Evolutionary conservation across 148 eudicot genomes (phyloP).

Genomic region (Dysphania ambrosioides): DNA sequence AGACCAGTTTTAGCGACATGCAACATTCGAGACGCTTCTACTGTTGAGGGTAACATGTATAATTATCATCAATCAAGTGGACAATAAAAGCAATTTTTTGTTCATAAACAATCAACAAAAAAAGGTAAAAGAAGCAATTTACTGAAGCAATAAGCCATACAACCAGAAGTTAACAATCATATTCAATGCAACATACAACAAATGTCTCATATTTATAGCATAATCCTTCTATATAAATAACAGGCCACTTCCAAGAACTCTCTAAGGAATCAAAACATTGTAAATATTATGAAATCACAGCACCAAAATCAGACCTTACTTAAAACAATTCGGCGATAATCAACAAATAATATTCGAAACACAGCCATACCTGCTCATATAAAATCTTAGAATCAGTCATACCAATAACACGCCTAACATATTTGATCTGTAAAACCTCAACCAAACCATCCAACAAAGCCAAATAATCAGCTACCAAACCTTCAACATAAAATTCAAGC

Average conservation of each 20-base stretch:
- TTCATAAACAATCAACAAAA: no score
- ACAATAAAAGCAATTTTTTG: no score
- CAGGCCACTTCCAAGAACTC: neutral
- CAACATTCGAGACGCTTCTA: neutral
- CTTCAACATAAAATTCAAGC: conserved; percentile 74
- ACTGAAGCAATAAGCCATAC: no score
- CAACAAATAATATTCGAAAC: neutral
- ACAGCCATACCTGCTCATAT: conserved; percentile 54
- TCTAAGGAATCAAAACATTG: neutral
- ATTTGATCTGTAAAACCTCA: conserved; percentile 43
- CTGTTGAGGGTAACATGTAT: neutral
- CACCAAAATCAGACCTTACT: neutral
- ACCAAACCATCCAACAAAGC: conserved; percentile 69
- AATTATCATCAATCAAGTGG: no score
- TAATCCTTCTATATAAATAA: neutral
- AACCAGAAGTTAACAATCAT: neutral
- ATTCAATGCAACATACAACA: neutral
- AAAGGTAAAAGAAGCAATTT: no score
- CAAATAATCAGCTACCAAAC: conserved; percentile 63
- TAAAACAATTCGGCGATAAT: neutral
- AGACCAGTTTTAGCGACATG: neutral
- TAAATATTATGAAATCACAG: neutral
- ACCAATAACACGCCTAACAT: conserved; percentile 44
- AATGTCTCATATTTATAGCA: neutral
- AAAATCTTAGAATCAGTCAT: conserved; percentile 56